Evolutionary conservation across 2,329 filamentous ascomycete species (phyloP).

Genomic region (Fusarium pseudograminearum): DNA sequence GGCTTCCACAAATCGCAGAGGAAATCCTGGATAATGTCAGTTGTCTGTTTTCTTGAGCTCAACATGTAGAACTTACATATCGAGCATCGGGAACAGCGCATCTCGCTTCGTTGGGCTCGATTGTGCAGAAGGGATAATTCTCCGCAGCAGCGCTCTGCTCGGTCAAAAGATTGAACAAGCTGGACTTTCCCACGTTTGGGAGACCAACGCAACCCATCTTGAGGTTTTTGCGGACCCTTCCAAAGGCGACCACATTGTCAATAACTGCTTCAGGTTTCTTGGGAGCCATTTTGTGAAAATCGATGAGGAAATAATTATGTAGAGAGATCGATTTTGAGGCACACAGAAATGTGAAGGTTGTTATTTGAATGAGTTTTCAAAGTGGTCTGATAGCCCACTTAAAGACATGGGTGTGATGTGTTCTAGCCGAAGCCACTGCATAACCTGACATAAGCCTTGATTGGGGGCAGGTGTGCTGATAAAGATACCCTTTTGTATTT

Average conservation of each 20-base stretch:
- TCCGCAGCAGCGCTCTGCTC: slow-evolving; percentile 60
- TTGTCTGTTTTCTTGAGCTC: not conserved
- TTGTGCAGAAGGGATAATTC: slow-evolving; percentile 61
- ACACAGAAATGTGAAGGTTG: slow-evolving; percentile 22
- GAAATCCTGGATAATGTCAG: slow-evolving; percentile 52
- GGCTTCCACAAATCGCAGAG: slow-evolving; percentile 60
- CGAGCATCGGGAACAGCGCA: slow-evolving; percentile 59
- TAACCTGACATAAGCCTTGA: not conserved
- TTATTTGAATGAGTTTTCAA: slow-evolving; percentile 42
- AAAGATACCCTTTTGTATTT: not conserved
- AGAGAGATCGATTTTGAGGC: slow-evolving; percentile 6
- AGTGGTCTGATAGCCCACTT: slow-evolving; percentile 48
- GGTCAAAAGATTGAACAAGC: slow-evolving; percentile 60
- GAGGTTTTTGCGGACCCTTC: slow-evolving; percentile 58
- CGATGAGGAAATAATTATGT: slow-evolving; percentile 6
- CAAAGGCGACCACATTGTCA: slow-evolving; percentile 61
- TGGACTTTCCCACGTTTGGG: slow-evolving; percentile 61
- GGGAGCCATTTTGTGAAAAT: slow-evolving; percentile 53
- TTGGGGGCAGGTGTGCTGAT: not conserved
- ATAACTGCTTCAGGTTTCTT: slow-evolving; percentile 56
- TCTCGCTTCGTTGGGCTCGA: slow-evolving; percentile 61
- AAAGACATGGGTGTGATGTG: slow-evolving; percentile 39
- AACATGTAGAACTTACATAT: slow-evolving; percentile 53
- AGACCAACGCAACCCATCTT: slow-evolving; percentile 62
- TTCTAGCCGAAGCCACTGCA: slow-evolving; percentile 28